Base-by-base conservation (phyloP, 1,139 yeast species). In the Candida sp. region DNA sequence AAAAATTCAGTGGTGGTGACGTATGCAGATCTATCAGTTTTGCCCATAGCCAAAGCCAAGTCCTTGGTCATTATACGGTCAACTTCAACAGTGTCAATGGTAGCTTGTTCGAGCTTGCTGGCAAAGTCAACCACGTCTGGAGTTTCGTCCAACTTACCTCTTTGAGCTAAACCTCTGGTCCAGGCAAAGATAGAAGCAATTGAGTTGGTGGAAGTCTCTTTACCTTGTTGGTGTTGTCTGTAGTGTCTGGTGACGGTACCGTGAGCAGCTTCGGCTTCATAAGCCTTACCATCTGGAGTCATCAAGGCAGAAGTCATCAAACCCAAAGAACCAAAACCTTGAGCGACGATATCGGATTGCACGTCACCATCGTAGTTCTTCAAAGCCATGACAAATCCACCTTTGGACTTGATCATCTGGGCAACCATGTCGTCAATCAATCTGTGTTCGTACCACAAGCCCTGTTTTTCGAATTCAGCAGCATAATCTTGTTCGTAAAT, bases 281-380 rank as follows among this genome's bases (percentile, higher is more conserved):
- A 88, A 12, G 93, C 83, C 70, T 87, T 86, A 37, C 96, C 96
- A 70, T 88, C 94, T 53, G 96, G 92, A n/a, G 94, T 86, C 72
- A 88, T 85, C 61, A 88, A 78, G 12, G 86, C 91, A 2, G 94
- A 88, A 22, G 96, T 88, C 96, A 88, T 88, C 60, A 88, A 77
- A 49, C 96, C 96, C 54, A 88, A 75, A 6, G 94, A 88, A 28
- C 96, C 96, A 61, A 88, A 88, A 44, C 96, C 96, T 72, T 88
- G 96, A 17, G 96, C 96, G 50, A 88, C 93, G 61, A 88, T 87
- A 67, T 88, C 96, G 6, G 90, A 85, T 70, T 88, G 91, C 50
- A 88, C 96, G 69, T 88, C 96, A 70, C 96, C 96, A 68, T 88
- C 96, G 66, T 88, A 88, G 71, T 88, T 88, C 72, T 88, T 88